A percentile compares a stretch with the other conserved stretches of the same genome.
Evolutionary conservation across 2,329 filamentous ascomycete species (phyloP).

Genomic region (Dichotomopilus funicola): DNA sequence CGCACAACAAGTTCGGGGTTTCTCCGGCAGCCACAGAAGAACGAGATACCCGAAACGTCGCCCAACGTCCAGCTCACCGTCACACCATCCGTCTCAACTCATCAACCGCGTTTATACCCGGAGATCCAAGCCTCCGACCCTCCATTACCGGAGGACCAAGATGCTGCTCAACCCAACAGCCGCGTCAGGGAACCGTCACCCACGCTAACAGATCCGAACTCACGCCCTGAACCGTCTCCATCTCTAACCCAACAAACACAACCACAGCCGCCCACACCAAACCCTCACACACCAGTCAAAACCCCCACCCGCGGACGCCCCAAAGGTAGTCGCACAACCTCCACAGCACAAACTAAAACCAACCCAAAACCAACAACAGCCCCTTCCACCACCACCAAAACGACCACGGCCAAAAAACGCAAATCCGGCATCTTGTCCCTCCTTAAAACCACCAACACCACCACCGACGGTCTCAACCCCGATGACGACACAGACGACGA

Average conservation of each 20-base stretch:
- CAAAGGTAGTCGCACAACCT: background rate
- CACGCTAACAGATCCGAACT: constrained; percentile 10
- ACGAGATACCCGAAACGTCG: constrained; percentile 9
- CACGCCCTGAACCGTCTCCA: background rate
- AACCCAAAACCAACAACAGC: constrained; percentile 5
- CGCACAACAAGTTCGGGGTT: background rate
- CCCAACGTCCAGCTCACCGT: background rate
- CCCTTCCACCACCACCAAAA: constrained; percentile 8
- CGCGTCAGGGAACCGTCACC: constrained; percentile 6
- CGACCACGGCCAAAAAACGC: constrained; percentile 20
- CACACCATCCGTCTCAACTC: background rate
- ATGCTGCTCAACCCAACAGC: background rate
- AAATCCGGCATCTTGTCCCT: constrained; percentile 38
- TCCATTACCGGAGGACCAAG: background rate
- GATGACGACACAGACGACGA: constrained; percentile 26
- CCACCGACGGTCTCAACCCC: constrained; percentile 25
- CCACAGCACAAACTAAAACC: background rate
- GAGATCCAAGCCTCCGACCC: constrained; percentile 2
- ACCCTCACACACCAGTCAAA: background rate
- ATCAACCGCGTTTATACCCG: too few species aligned
- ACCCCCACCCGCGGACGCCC: constrained; percentile 1
- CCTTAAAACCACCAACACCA: constrained; percentile 32
- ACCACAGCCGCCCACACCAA: background rate
- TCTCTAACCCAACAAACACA: background rate
- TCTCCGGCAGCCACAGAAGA: background rate